phyloP scores from a whole-genome alignment of 139 green algal species.

The Chlorella sorokiniana region DNA sequence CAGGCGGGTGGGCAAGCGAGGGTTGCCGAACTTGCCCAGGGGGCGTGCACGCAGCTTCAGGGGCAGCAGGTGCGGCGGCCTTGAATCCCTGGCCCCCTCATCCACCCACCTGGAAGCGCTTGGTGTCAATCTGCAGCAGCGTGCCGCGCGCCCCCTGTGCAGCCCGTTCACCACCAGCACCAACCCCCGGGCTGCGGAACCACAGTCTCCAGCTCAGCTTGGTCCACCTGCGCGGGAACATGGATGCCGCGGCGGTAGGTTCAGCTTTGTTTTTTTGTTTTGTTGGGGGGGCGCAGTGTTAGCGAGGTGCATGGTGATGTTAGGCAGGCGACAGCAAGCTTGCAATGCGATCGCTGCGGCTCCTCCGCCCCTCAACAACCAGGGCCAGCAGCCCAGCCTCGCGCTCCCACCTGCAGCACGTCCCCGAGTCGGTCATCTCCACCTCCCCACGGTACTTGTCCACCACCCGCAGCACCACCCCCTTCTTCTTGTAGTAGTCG shows the following conservation, averaged over 20 bases:
- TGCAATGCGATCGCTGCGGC: no score
- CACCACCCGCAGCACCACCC: conserved; percentile 72
- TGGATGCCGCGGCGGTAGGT: background rate
- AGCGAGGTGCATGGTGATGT: no score
- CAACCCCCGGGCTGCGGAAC: conserved; percentile 58
- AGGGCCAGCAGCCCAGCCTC: background rate
- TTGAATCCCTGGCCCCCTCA: background rate
- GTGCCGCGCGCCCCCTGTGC: conserved; percentile 59
- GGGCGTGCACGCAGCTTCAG: no score
- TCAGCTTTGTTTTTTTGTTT: background rate
- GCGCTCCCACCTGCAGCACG: conserved; percentile 7
- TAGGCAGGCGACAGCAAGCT: conserved; percentile 7
- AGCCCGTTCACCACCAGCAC: conserved; percentile 83
- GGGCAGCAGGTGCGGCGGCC: background rate
- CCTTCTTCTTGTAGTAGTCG: conserved; percentile 96
- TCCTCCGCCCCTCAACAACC: background rate
- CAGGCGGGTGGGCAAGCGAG: background rate
- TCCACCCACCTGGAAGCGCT: conserved; percentile 63
- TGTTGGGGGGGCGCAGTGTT: no score
- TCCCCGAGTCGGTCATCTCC: conserved; percentile 74
- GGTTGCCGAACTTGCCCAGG: background rate
- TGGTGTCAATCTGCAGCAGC: conserved; percentile 70
- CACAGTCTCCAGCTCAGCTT: conserved; percentile 95
- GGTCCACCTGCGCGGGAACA: conserved; percentile 70
- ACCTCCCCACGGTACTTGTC: conserved; percentile 83